Evolutionary conservation across 148 eudicot species (phyloP).

Genomic region (Dianthus caryophyllus): DNA sequence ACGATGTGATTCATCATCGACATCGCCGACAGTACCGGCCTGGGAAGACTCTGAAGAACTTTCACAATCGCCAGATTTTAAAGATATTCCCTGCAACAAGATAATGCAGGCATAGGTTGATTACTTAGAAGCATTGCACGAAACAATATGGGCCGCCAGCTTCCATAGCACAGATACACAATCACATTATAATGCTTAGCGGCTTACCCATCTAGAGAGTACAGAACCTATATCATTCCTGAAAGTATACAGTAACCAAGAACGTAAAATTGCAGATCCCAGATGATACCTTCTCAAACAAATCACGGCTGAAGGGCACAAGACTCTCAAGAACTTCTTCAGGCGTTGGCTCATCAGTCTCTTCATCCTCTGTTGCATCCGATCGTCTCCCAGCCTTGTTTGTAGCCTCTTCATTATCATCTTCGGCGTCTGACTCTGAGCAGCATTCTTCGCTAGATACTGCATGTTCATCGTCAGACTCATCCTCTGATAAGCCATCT

Average conservation of each 20-base stretch:
- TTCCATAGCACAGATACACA: neutral
- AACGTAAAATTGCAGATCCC: neutral
- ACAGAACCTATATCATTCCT: neutral
- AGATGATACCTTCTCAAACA: conserved; percentile 70
- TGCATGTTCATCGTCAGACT: conserved; percentile 69
- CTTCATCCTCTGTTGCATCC: conserved; percentile 70
- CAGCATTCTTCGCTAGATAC: conserved; percentile 61
- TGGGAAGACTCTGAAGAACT: conserved; percentile 63
- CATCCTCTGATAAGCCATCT: conserved; percentile 65
- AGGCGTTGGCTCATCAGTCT: conserved; percentile 48
- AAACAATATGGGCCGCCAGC: neutral
- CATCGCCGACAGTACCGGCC: conserved; percentile 37
- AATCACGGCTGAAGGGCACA: conserved; percentile 67
- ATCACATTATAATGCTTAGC: neutral
- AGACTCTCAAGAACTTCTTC: conserved; percentile 84
- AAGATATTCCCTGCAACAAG: conserved; percentile 55
- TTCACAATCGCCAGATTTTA: conserved; percentile 67
- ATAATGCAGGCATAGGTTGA: conserved; percentile 6
- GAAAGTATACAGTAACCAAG: neutral
- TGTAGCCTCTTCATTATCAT: conserved; percentile 67
- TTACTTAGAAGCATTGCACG: neutral
- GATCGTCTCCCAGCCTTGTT: conserved; percentile 68
- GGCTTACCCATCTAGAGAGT: neutral
- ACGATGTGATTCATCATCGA: conserved; percentile 40
- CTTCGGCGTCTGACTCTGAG: conserved; percentile 78